Conservation (phyloP, 768 basidiomycete species). For the Trametes maxima region DNA sequence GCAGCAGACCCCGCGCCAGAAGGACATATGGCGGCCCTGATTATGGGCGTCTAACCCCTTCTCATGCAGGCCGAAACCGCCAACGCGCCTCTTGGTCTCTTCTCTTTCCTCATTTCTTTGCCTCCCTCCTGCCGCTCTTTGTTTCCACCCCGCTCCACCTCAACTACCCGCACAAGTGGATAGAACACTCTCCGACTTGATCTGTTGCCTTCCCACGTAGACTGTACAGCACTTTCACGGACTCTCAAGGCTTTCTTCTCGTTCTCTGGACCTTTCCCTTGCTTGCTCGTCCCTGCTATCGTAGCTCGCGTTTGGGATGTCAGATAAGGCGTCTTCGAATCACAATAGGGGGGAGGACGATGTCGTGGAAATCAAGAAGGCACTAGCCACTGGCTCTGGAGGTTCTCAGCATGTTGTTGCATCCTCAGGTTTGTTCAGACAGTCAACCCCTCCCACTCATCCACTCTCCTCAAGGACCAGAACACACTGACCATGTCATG, state of each 20-base stretch:
- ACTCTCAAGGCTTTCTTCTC: not conserved
- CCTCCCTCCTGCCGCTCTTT: conserved; percentile 11
- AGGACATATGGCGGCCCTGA: no score
- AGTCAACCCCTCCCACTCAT: not conserved
- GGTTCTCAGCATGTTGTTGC: conserved; percentile 1
- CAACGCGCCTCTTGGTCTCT: not conserved
- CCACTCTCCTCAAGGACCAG: not conserved
- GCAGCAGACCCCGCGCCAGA: no score
- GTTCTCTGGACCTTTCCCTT: not conserved
- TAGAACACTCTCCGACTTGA: not conserved
- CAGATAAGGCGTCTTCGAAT: not conserved
- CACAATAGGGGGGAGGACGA: conserved; percentile 39
- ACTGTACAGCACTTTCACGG: not conserved
- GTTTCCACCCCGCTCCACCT: not conserved
- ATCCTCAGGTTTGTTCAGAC: conserved; percentile 23
- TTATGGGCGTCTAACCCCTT: not conserved
- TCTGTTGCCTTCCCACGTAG: not conserved
- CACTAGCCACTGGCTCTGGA: conserved; percentile 41
- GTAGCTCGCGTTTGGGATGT: not conserved
- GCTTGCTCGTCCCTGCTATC: not conserved
- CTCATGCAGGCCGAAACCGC: not conserved
- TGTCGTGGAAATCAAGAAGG: conserved; percentile 57
- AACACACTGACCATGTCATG: not conserved
- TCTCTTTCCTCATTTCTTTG: not conserved
- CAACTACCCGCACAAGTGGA: not conserved